Base-by-base conservation (phyloP, 2,329 filamentous ascomycete genomes). In the Tolypocladium amazonense region DNA sequence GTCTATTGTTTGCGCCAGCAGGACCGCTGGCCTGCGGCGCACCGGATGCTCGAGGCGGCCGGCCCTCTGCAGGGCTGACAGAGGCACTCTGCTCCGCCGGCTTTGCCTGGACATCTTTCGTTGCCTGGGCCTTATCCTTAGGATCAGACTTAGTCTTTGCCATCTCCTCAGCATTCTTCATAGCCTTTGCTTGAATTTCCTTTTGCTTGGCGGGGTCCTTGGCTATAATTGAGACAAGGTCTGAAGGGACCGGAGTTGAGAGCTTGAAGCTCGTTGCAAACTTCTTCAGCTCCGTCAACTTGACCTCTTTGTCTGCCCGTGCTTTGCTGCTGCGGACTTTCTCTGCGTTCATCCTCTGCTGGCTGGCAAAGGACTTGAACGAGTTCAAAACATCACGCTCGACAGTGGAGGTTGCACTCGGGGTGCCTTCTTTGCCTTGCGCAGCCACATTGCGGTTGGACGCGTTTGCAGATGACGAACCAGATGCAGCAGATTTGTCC, bases 121-220 rank as follows among this genome's bases (percentile, higher is more conserved):
- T 69, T 9, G 76, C 65, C 11, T 72, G 66, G 59, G 73, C 59
- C 64, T 73, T 74, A 50, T 79, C 74, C 62, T 82, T 79, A 27
- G 75, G 64, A 57, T 78, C 78, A 23, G 77, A 69, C 69, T 86
- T 86, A 59, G 82, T 77, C 66, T 85, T 81, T 4, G 77, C 75
- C 58, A 82, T 73, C 63, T 86, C 83, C 63, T 90, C 86, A 2
- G 86, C 87, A 65, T 93, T 88, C 69, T 86, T 84, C 62, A 90
- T 85, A 1, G 91, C 91, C 73, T 92, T 95, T 67, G 92, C 88
- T 69, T 96, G 88, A 63, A 99, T 97, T 70, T 92, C 86, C 68
- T 92, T 87, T 74, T 97, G 94, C 77, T 97, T 99, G 54, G 79
- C 82, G n/a, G 92, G 92, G 70, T 99, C 94, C 72, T 97, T 99